Base-by-base conservation (phyloP, 805 yeast genomes). In the Ogataea wickerhamii region DNA sequence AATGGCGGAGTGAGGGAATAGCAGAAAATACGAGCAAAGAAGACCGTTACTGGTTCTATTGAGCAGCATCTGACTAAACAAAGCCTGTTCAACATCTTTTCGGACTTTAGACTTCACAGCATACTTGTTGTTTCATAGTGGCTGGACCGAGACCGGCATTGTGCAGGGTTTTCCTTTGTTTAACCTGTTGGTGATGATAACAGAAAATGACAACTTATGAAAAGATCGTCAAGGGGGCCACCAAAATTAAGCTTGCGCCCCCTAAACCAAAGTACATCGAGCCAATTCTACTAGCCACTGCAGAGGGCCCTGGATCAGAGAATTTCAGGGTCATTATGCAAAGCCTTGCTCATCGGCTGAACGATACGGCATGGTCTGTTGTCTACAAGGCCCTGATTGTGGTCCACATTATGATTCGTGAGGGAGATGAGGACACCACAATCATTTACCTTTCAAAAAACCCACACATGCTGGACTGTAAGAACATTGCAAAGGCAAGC, bases 211-310 rank as follows among this genome's bases (percentile, higher is more conserved):
- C 55, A 14, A 51, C 55, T 8, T 51, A 37, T 32, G 55, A 51
- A 33, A 51, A 51, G 39, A 40, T 51, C 14, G 55, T 51, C 18
- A 51, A 51, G 29, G 82, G 87, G 32, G 87, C 87, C 36, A 80
- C 87, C 12, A 80, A 80, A 60, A 71, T 79, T 23, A 80, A 80
- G 51, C 75, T 87, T 66, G 98, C 98, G 8, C 96, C 98, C n/a
- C 98, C 98, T 5, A 93, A 93, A 64, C 83, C 94, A 26, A 93
- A 93, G 61, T 93, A 93, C 58, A 79, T 93, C 37, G 98, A 91
- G 65, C 98, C 98, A 1, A 87, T 93, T 36, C 70, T 93, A 22
- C 72, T 79, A 70, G 71, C 83, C 20, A 82, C 88, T 2, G 71
- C 73, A 34, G 68, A 70, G 35, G 73, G 74, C 22, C 71, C 66